These are phyloP conservation scores for Protomyces inouyei DNA, from an alignment of 1,139 yeast genomes.

Conservation along the genomic window DNA sequence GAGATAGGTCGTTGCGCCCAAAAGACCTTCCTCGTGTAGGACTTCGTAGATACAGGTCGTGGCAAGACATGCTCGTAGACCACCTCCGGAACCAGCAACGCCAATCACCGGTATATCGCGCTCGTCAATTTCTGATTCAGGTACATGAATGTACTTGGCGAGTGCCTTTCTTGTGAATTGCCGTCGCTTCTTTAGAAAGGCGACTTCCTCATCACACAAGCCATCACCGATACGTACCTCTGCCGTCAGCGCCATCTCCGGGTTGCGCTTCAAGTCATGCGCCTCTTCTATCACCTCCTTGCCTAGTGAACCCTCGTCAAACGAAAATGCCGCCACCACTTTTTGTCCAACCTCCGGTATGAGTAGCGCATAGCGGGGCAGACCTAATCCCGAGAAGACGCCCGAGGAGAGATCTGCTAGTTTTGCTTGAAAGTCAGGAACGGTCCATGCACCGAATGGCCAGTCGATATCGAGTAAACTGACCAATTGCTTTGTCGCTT, in stretches of 20 bases:
- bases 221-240: constrained; percentile 32
- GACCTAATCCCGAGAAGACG: neutral
- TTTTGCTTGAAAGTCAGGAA: neutral
- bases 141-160: constrained; percentile 32
- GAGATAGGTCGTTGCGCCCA: constrained; percentile 33
- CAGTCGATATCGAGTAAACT: neutral
- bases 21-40: constrained; percentile 31
- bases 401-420: neutral
- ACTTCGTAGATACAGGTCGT: constrained; percentile 32
- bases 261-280: constrained; percentile 28
- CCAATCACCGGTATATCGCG: constrained; percentile 34
- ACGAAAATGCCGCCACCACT: constrained; percentile 1
- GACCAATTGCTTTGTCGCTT: neutral
- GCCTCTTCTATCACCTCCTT: constrained; percentile 31
- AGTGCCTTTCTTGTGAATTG: constrained; percentile 29
- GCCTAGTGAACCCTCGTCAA: constrained; percentile 28
- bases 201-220: constrained; percentile 30
- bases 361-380: neutral
- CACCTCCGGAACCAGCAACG: constrained; percentile 35
- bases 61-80: constrained; percentile 34
- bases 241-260: constrained; percentile 32
- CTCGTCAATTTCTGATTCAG: constrained; percentile 30
- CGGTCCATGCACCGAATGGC: neutral
- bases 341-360: neutral
- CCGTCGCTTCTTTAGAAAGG: constrained; percentile 29